A percentile compares a stretch with the other conserved stretches of the same genome.
Evolutionary conservation across 2,329 filamentous ascomycete genomes (phyloP).

Genomic region (Pyricularia sp.): DNA sequence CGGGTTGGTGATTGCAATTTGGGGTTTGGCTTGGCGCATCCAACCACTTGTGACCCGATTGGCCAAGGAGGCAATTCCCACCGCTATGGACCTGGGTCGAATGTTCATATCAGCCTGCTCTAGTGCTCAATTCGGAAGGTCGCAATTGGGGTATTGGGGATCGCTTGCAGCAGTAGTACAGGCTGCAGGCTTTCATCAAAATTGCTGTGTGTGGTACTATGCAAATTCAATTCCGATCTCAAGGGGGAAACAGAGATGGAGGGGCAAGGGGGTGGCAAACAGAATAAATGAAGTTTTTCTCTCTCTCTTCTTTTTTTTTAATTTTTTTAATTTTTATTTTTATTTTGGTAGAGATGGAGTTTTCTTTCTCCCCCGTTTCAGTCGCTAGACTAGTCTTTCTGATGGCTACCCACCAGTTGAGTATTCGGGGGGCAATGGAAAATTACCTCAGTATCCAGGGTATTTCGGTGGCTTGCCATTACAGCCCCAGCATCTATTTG

Average conservation of each 20-base stretch:
- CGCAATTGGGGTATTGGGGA: background rate
- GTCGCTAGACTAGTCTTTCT: background rate
- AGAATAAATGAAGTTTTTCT: background rate
- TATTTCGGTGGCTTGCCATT: background rate
- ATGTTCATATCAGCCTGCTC: background rate
- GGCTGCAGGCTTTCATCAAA: background rate
- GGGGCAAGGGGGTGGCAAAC: background rate
- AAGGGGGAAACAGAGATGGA: background rate
- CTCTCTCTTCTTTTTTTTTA: background rate
- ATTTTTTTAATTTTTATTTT: no score
- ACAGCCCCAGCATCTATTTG: no score
- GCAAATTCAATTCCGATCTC: background rate
- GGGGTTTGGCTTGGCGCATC: conserved; percentile 2
- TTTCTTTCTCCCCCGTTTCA: background rate
- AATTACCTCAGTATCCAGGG: background rate
- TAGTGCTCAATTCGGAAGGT: conserved; percentile 4
- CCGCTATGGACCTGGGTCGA: background rate
- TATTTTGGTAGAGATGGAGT: no score
- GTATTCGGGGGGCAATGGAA: background rate
- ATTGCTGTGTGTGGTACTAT: background rate
- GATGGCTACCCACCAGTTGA: background rate
- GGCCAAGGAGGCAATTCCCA: background rate
- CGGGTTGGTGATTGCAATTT: conserved; percentile 3
- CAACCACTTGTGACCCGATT: background rate
- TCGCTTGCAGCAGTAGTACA: background rate